Evolutionary conservation across 768 basidiomycete genomes (phyloP), one percentile per base, ranked within the genome.

Genomic region (Chalciporus pseudorubinellus): DNA sequence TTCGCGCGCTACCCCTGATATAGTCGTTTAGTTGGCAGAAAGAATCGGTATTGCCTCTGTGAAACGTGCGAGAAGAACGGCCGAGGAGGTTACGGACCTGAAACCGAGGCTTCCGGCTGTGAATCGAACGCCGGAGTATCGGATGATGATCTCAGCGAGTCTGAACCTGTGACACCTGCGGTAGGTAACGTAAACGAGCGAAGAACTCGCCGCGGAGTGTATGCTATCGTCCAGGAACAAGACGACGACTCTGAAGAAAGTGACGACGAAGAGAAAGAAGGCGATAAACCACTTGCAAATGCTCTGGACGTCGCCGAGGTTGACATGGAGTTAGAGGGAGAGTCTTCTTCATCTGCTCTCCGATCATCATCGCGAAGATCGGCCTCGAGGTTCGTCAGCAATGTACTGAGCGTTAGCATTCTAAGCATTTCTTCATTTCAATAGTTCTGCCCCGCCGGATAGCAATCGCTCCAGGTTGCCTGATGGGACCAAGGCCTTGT

Each of bases 21-120:
- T 73, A 53, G 59, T 51, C 41, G 39, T 57, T 48, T 53, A 86
- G 84, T 87, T 64, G 85, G 85, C 46, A 74, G 79, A 55, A 81
- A 77, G 53, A 87, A 87, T 59, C 77, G 84, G 20, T 82, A 85
- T 64, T 93, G 91, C 66, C 75, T 93, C 24, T 93, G 91, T 60
- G 89, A 91, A 70, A 91, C 87, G 12, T 93, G 91, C 71, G 91
- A 93, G 70, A 83, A 77, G 70, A 80, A 76, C 44, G 82, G 83
- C 18, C 72, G 78, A 49, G 91, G 91, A 22, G 89, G 90, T 21
- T 93, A 92, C 63, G 70, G 72, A 6, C 72, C 71, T 18, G 80
- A 82, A 46, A 76, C 75, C 29, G 82, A 82, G 49, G 72, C 71
- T 7, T 63, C 67, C 22, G 77, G 78, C 57, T 71, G 75, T 50